A percentile compares a stretch with the other conserved stretches of the same genome.
These are phyloP conservation scores for Iris macrosiphon DNA, from an alignment of 106 monocot genomes.

Conservation along the genomic window DNA sequence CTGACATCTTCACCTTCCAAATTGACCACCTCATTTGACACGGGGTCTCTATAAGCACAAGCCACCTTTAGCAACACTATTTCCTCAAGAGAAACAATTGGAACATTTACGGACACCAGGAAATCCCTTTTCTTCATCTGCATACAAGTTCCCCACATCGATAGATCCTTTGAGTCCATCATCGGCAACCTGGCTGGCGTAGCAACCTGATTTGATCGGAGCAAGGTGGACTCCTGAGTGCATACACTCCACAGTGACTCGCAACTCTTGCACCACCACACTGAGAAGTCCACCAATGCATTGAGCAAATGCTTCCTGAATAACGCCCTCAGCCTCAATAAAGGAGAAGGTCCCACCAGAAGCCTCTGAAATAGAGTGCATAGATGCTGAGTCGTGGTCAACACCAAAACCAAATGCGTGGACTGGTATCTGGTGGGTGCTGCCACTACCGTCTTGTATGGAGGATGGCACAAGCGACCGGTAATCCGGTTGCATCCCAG, in stretches of 20 bases:
- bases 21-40: slow-evolving; percentile 27
- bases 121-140: slow-evolving; percentile 89
- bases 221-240: slow-evolving; percentile 30
- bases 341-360: slow-evolving; percentile 96
- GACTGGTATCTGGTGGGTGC: slow-evolving; percentile 44
- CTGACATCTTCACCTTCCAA: slow-evolving; percentile 25
- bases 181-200: slow-evolving; percentile 28
- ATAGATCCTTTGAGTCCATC: slow-evolving; percentile 47
- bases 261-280: slow-evolving; percentile 65
- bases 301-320: slow-evolving; percentile 92
- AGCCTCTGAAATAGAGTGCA: slow-evolving; percentile 78
- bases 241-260: slow-evolving; percentile 40
- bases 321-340: slow-evolving; percentile 67
- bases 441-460: slow-evolving; percentile 6
- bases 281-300: slow-evolving; percentile 99
- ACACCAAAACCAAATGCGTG: slow-evolving; percentile 88
- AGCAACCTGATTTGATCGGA: slow-evolving; percentile 65
- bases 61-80: slow-evolving; percentile 37
- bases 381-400: slow-evolving; percentile 64
- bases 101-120: slow-evolving; percentile 56
- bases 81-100: slow-evolving; percentile 16
- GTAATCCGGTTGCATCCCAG: slow-evolving; percentile 21
- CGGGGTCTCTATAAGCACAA: slow-evolving; percentile 45
- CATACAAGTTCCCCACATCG: slow-evolving; percentile 71
- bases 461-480: slow-evolving; percentile 45